Percentiles rank a stretch among this genome's conserved stretches.
phyloP scores from a whole-genome alignment of 2,329 filamentous ascomycete genomes.

The Phialophora chinensis region DNA sequence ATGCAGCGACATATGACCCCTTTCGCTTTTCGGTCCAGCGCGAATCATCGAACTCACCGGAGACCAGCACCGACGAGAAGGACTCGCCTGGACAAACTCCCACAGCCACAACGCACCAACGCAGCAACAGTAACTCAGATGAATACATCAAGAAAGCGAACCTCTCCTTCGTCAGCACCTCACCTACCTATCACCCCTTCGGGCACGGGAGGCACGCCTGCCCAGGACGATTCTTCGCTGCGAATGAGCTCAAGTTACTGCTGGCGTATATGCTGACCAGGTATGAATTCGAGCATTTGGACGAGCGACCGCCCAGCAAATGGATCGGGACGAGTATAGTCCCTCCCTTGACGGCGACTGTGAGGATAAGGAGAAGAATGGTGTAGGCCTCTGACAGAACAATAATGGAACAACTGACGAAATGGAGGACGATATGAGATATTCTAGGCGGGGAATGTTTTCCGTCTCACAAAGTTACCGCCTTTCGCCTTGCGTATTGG shows the following conservation, averaged over 20 bases:
- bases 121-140: constrained; percentile 26
- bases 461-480: not conserved
- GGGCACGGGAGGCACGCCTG: constrained; percentile 61
- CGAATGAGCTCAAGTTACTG: constrained; percentile 41
- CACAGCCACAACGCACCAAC: not conserved
- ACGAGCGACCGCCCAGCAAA: constrained; percentile 20
- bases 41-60: constrained; percentile 45
- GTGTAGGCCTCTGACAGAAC: not conserved
- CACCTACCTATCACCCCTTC: constrained; percentile 59
- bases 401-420: not conserved
- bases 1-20: constrained; percentile 55
- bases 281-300: constrained; percentile 41
- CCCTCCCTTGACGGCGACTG: constrained; percentile 31
- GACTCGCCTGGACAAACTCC: not conserved
- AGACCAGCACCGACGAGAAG: constrained; percentile 7
- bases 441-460: not conserved
- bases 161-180: constrained; percentile 61
- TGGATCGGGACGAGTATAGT: constrained; percentile 29
- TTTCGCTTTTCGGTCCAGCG: constrained; percentile 56
- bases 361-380: constrained; percentile 29
- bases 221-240: constrained; percentile 45
- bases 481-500: not conserved
- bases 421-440: not conserved
- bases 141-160: constrained; percentile 45
- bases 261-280: constrained; percentile 42